Conservation (phyloP, 257 asterid genomes). For the Solanum ossicruentum region DNA sequence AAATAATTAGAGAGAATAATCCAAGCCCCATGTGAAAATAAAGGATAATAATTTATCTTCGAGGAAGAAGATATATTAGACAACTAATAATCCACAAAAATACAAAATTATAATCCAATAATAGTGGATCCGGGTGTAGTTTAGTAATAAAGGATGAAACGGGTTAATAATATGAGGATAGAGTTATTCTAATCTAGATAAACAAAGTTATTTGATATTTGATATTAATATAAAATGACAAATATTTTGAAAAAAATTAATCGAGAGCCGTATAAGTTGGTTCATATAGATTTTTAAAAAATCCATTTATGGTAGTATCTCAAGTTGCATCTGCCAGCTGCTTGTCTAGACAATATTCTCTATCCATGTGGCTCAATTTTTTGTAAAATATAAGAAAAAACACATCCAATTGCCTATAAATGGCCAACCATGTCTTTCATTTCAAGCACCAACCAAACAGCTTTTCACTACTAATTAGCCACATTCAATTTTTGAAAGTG, state of each 20-base stretch:
- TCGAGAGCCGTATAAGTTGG: too few species aligned
- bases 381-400: background rate
- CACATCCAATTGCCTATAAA: background rate
- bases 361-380: background rate
- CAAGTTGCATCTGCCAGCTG: background rate
- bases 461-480: background rate
- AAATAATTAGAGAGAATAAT: background rate
- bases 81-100: background rate
- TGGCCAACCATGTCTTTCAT: background rate
- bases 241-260: too few species aligned
- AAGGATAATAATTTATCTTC: background rate
- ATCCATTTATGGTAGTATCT: background rate
- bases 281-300: too few species aligned
- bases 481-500: too few species aligned
- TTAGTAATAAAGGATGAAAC: too few species aligned
- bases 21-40: background rate
- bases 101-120: background rate
- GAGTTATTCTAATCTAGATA: too few species aligned
- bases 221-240: too few species aligned
- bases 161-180: too few species aligned
- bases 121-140: background rate
- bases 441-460: background rate
- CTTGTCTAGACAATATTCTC: background rate
- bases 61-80: background rate
- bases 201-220: too few species aligned